Evolutionary conservation across 371 early-diverging fungal species (phyloP), one percentile per base, ranked within the genome.

Genomic region (Pancytospora philotis): DNA sequence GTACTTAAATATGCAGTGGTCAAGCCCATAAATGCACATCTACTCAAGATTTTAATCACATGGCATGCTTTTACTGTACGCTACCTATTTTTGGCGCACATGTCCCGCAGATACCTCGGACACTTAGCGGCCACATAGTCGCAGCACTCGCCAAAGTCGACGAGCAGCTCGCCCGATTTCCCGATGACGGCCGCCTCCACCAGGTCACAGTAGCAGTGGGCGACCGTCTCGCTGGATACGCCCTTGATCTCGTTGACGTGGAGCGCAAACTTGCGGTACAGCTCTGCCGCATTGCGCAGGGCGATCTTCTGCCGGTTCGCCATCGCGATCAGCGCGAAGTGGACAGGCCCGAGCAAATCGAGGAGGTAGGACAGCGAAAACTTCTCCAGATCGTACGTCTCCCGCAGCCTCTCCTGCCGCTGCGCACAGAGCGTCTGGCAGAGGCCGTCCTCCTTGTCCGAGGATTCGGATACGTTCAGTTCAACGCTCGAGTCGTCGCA

Each of bases 121-220:
- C 73, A 50, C 3, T 34, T 41, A 30, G 19, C 49, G n/a, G 28
- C 16, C 1, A 74, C 52, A 22, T 32, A 69, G 8, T 36, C 41
- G 32, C 55, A 58, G 39, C 51, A 50, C 37, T 69, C 57, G n/a
- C 13, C n/a, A n/a, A n/a, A 8, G 61, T 73, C 69, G 4, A 73
- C 39, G 35, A 75, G 45, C 0, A 71, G 28, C 3, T 4, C 16
- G 41, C 75, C 75, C 32, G 51, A 48, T 1, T 57, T 49, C 61
- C 49, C 58, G 32, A 76, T 68, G n/a, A 68, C 4, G 0, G 68
- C 66, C 45, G 37, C 60, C n/a, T 72, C 72, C 31, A 71, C 8
- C 25, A 76, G 37, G 31, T 71, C 72, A 16, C 51, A 68, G 50
- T 52, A 68, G 35, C 25, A 36, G 48, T 0, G 34, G 10, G 69